Base-by-base conservation (phyloP, 164 flowering plant genomes). In the Euptelea pleiosperma region DNA sequence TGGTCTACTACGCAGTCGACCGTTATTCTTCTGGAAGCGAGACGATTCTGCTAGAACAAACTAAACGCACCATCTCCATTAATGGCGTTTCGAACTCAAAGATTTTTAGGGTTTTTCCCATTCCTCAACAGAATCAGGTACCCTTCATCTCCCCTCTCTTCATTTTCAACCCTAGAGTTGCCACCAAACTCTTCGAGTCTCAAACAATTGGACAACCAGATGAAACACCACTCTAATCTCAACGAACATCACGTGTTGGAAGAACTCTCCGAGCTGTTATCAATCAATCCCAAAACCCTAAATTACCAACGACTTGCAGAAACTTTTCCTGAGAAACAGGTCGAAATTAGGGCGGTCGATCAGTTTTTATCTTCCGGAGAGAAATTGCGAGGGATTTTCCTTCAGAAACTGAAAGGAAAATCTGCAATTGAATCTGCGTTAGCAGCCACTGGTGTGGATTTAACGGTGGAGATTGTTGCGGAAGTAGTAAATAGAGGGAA, bases 381-480 rank as follows among this genome's bases (percentile, higher is more conserved):
- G 55, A 93, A 82, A 53, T 52, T 93, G 18, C 71, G 97, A 21
- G 98, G 98, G 0, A 70, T 93, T 50, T 93, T 93, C 67, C 75
- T 89, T 43, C 97, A 90, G 69, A 93, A 81, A 52, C 59, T 88
- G 34, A 73, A 43, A 28, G 91, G 97, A 8, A 83, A 66, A 60
- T 39, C 82, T 34, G 82, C 80, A 6, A 68, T 85, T 33, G 80
- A 82, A 30, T 54, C 73, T 14, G 92, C 98, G 0, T 66, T 93
- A 19, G 29, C 65, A 0, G 60, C 57, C 25, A 73, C 64, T 28
- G 70, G 69, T 8, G 79, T 79, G 1, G 77, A 77, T 41, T 60
- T 86, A 26, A 80, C 66, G 5, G 19, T 70, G 29, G 87, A 87
- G 26, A 40, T 81, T 25, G 64, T 90, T 56, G 70, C 76, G 4